These are phyloP conservation scores for Cubamyces sp. DNA, from an alignment of 768 basidiomycete species.

Conservation along the genomic window DNA sequence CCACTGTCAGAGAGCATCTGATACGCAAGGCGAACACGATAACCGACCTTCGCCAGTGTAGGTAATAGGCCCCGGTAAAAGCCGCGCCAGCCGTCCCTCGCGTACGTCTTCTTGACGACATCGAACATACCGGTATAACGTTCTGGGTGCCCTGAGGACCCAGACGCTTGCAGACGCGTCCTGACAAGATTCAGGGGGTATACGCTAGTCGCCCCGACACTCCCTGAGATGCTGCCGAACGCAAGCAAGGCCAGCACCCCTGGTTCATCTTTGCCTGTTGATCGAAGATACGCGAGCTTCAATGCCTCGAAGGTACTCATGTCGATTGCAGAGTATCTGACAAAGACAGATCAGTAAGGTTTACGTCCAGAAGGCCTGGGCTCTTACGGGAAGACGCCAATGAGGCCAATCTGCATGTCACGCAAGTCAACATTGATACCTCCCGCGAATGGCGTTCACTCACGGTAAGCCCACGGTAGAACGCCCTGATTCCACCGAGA, in stretches of 20 bases:
- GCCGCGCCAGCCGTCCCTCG: conserved; percentile 88
- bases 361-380: not conserved
- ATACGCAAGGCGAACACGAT: conserved; percentile 17
- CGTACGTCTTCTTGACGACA: conserved; percentile 78
- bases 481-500: conserved; percentile 79
- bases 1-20: conserved; percentile 11
- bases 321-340: conserved; percentile 90
- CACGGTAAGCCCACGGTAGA: conserved; percentile 90
- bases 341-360: conserved; percentile 7
- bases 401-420: conserved; percentile 74
- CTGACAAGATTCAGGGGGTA: conserved; percentile 93
- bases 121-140: conserved; percentile 88
- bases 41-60: conserved; percentile 82
- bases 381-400: conserved; percentile 94
- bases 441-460: conserved; percentile 38
- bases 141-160: conserved; percentile 93
- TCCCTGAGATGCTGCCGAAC: conserved; percentile 92
- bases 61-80: conserved; percentile 94
- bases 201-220: conserved; percentile 91
- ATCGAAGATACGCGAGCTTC: conserved; percentile 86
- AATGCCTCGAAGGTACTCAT: conserved; percentile 97
- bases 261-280: conserved; percentile 88
- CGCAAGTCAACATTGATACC: conserved; percentile 19
- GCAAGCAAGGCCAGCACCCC: conserved; percentile 84
- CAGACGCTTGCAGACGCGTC: conserved; percentile 94